Conservation (phyloP, 495 filamentous ascomycete species). For the Podospora fimiseda region DNA sequence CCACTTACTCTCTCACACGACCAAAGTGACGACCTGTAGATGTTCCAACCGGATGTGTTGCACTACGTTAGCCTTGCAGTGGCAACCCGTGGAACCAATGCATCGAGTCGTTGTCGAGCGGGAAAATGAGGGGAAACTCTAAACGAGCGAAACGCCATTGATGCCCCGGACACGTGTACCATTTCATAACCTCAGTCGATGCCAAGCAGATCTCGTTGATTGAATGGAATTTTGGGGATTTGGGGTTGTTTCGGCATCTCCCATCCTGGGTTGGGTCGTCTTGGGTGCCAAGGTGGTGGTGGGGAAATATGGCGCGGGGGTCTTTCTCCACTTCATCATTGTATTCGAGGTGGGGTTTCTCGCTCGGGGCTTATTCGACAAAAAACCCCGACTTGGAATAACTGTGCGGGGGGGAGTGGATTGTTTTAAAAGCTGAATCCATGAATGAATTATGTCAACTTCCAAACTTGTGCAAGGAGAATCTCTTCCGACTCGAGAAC, state of each 20-base stretch:
- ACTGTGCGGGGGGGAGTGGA: not conserved
- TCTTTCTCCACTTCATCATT: not conserved
- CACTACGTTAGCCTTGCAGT: slow-evolving; percentile 4
- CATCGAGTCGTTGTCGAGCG: not conserved
- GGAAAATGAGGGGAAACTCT: not conserved
- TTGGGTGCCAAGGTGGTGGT: not conserved
- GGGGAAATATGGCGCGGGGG: not conserved
- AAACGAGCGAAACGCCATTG: not conserved
- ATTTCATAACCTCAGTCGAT: not conserved
- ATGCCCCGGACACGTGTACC: slow-evolving; percentile 8
- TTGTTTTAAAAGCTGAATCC: too few species aligned
- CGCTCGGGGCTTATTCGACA: not conserved
- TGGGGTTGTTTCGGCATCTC: not conserved
- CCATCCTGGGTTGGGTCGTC: not conserved
- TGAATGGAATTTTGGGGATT: not conserved
- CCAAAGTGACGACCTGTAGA: not conserved
- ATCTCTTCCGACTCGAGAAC: not conserved
- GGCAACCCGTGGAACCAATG: too few species aligned
- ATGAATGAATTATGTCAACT: not conserved
- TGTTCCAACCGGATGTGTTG: not conserved
- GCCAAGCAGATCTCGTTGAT: not conserved
- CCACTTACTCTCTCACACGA: not conserved
- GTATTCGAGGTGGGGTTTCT: not conserved
- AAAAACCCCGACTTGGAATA: not conserved
- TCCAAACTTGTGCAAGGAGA: not conserved